These are phyloP conservation scores for Pleurotus djamor DNA, from an alignment of 768 basidiomycete genomes.

Conservation along the genomic window DNA sequence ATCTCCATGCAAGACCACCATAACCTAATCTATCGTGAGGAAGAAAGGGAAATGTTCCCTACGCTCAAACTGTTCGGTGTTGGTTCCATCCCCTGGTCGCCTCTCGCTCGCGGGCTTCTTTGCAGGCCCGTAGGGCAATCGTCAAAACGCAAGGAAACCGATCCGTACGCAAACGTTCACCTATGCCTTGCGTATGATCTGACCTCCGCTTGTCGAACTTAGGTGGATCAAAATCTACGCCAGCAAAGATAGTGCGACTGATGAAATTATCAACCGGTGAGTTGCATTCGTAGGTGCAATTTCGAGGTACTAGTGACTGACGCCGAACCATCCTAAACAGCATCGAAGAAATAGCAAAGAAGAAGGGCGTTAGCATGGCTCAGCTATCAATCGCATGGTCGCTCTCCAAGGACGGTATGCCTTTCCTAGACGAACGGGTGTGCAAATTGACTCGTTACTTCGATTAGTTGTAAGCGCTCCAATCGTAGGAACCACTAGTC, in stretches of 20 bases:
- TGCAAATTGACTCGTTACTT: neutral
- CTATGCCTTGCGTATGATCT: no score
- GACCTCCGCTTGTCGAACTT: neutral
- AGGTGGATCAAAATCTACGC: neutral
- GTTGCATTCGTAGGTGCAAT: neutral
- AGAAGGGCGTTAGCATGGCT: slow-evolving; percentile 52
- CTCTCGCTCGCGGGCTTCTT: slow-evolving; percentile 50
- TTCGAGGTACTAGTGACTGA: neutral
- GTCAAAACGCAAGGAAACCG: slow-evolving; percentile 35
- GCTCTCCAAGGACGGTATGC: slow-evolving; percentile 23
- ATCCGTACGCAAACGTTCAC: slow-evolving; percentile 22
- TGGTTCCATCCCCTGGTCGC: slow-evolving; percentile 50
- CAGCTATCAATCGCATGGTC: slow-evolving; percentile 56
- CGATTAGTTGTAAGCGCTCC: slow-evolving; percentile 47
- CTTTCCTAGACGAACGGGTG: neutral
- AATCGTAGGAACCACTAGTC: slow-evolving; percentile 53
- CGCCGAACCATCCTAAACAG: slow-evolving; percentile 18
- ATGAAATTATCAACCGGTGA: slow-evolving; percentile 37
- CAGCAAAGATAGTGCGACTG: slow-evolving; percentile 18
- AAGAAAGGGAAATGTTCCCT: slow-evolving; percentile 60
- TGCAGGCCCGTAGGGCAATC: slow-evolving; percentile 32
- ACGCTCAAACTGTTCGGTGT: slow-evolving; percentile 31
- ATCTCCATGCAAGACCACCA: slow-evolving; percentile 68
- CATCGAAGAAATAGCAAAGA: slow-evolving; percentile 55
- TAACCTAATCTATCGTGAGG: slow-evolving; percentile 55